Conservation (phyloP, 441 rosid genomes). For the Biscutella laevigata region DNA sequence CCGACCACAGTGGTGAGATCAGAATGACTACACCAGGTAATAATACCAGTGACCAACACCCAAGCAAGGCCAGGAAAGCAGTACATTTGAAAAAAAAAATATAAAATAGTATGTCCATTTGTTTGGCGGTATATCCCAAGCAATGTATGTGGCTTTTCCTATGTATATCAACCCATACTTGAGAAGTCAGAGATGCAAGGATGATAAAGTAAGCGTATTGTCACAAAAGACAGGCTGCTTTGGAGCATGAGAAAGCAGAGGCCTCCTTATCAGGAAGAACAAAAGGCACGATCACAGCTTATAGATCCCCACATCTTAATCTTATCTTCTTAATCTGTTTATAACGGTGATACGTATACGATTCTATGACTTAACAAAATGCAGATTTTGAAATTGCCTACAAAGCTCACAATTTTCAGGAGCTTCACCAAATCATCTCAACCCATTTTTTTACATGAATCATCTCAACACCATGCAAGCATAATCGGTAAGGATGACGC, state of each 20-base stretch:
- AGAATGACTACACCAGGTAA: slow-evolving; percentile 12
- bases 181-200: background rate
- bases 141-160: background rate
- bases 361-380: background rate
- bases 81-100: background rate
- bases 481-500: background rate
- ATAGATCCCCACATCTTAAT: slow-evolving; percentile 9
- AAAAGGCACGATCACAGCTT: slow-evolving; percentile 9
- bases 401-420: background rate
- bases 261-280: background rate
- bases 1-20: slow-evolving; percentile 2
- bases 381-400: background rate
- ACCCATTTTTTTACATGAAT: no score
- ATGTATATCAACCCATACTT: background rate
- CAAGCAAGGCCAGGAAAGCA: background rate
- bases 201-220: background rate
- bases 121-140: background rate
- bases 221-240: background rate
- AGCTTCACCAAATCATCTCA: background rate
- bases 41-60: background rate
- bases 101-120: slow-evolving; percentile 1
- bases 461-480: background rate
- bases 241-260: background rate
- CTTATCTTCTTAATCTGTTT: background rate
- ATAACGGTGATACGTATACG: background rate